Evolutionary conservation across 2,329 filamentous ascomycete species (phyloP), one percentile per base, ranked within the genome.

Genomic region (Apiospora phragmitis): DNA sequence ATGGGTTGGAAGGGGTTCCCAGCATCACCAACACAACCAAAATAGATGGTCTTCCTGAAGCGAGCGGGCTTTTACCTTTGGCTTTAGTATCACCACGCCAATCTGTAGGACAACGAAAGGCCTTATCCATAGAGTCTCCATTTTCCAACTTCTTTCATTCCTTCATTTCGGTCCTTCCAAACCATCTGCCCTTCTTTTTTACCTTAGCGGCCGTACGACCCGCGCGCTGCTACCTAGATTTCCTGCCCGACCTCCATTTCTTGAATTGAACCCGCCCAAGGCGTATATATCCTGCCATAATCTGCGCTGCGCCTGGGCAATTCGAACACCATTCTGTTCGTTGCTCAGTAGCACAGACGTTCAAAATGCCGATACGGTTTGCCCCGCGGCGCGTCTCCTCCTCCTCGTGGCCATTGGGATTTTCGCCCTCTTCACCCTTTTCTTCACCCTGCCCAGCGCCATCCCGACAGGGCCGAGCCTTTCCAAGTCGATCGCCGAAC

Each of bases 391-490:
- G 86, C 69, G 79, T 90, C 73, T 85, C 85, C 24, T 87, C 68
- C 80, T 90, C 29, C 81, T 91, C 51, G 80, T 85, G 70, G 77
- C 81, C 69, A 80, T 91, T 65, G 83, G 85, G 71, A 73, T 89
- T 49, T 86, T 90, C 74, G 87, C 86, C 71, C 75, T 90, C 70
- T 82, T 87, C 74, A 84, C 84, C 62, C 82, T 89, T 68, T 80
- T 90, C 73, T 83, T 87, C 72, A 85, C 84, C 18, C 79, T 90
- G 14, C 85, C 86, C 24, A 83, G 81, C 73, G 78, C 82, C 43
- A 82, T 87, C 68, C 84, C 85, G n/a, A 79, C 83, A 1, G 83
- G 85, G 24, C 83, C 85, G 38, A 85, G 83, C 68, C 80, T 88
- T n/a, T 84, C 84, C 67, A 82, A 83, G 72, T 84, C 84, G 65